These are phyloP conservation scores for Syzygium oleosum DNA, from an alignment of 345 rosid genomes.

Conservation along the genomic window DNA sequence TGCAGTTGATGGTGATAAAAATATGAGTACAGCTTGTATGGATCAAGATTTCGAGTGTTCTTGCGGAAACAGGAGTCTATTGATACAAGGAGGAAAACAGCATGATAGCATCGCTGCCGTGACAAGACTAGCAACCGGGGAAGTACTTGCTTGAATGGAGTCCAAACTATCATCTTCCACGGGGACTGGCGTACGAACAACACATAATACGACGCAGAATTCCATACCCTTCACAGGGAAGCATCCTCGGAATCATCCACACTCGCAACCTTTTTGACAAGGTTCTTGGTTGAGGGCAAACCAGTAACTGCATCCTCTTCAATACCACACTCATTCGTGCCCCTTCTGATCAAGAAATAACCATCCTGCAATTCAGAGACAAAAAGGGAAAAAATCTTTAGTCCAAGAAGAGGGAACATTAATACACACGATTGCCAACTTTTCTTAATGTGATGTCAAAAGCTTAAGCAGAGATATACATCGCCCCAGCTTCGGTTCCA, in stretches of 20 bases:
- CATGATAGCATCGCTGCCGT: not conserved
- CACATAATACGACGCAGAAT: not conserved
- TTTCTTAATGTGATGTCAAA: not conserved
- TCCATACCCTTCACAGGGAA: slow-evolving; percentile 14
- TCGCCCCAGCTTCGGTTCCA: slow-evolving; percentile 97
- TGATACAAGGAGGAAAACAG: not conserved
- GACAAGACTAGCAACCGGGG: not conserved
- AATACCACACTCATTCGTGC: slow-evolving; percentile 83
- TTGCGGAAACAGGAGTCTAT: not conserved
- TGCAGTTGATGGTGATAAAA: not conserved
- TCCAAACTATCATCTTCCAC: not conserved
- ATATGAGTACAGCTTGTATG: not conserved
- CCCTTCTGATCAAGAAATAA: slow-evolving; percentile 83
- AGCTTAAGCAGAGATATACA: slow-evolving; percentile 33
- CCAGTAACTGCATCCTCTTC: slow-evolving; percentile 79
- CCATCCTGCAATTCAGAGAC: slow-evolving; percentile 54
- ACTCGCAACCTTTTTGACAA: slow-evolving; percentile 30
- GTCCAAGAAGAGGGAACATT: not conserved
- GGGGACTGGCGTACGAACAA: not conserved
- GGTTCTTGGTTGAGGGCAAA: slow-evolving; percentile 70
- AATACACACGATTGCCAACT: not conserved
- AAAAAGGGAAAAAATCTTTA: not conserved
- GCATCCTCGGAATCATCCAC: slow-evolving; percentile 26
- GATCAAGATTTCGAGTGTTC: not conserved
- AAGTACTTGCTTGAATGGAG: not conserved